Percentiles rank a stretch among this genome's conserved stretches.
Evolutionary conservation across 495 filamentous ascomycete species (phyloP).

Genomic region (Evernia prunastri): DNA sequence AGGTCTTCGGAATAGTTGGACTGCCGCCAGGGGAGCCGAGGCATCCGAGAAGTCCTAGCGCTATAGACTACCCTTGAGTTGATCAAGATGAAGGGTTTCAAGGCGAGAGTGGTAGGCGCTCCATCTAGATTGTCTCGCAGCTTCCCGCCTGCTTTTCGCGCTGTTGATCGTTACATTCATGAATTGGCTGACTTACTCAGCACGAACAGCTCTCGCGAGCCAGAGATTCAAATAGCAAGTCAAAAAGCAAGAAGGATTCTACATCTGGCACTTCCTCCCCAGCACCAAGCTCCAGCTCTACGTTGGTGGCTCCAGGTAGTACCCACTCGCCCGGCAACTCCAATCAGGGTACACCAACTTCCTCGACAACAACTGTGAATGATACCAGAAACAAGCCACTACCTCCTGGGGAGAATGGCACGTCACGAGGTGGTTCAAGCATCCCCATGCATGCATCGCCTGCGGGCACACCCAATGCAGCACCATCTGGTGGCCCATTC

Average conservation of each 20-base stretch:
- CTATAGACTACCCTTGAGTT: background rate
- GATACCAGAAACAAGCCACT: conserved; percentile 79
- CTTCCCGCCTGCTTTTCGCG: conserved; percentile 28
- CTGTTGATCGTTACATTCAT: conserved; percentile 19
- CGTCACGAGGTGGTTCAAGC: conserved; percentile 40
- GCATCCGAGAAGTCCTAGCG: background rate
- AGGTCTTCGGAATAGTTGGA: background rate
- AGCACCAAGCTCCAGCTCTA: conserved; percentile 46
- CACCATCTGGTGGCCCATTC: conserved; percentile 32
- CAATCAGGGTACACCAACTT: conserved; percentile 66
- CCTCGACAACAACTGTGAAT: conserved; percentile 80
- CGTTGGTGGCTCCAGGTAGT: conserved; percentile 43
- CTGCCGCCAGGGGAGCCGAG: background rate
- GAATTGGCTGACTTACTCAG: conserved; percentile 39
- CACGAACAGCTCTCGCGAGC: conserved; percentile 89
- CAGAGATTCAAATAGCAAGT: conserved; percentile 86
- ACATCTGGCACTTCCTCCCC: conserved; percentile 73
- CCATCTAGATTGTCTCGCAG: background rate
- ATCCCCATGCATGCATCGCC: conserved; percentile 29
- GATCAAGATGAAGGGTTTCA: conserved; percentile 88
- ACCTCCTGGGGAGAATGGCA: conserved; percentile 58
- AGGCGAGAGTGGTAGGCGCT: conserved; percentile 89
- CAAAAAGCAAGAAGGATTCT: conserved; percentile 83
- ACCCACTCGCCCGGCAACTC: conserved; percentile 59
- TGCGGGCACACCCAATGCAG: conserved; percentile 39